Conservation (phyloP, 2,329 filamentous ascomycete genomes). For the Sphaerostilbella broomeana region DNA sequence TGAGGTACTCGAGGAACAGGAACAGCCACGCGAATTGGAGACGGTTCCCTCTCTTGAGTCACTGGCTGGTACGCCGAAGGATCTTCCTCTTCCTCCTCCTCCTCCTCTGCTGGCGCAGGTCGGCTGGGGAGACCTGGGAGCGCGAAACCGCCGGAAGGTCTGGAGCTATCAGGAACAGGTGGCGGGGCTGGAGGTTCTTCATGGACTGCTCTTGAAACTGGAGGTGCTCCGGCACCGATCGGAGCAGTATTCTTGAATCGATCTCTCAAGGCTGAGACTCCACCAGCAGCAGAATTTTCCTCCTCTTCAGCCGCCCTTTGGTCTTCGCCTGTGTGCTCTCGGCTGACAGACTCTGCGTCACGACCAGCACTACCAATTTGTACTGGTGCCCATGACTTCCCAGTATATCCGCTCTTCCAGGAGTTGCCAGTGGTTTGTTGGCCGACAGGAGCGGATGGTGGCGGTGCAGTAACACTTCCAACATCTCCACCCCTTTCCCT, state of each 20-base stretch:
- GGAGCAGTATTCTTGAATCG: constrained; percentile 74
- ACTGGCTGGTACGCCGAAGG: constrained; percentile 31
- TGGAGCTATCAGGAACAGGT: constrained; percentile 51
- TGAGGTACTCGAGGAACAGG: constrained; percentile 65
- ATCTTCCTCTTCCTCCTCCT: constrained; percentile 54
- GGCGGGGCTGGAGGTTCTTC: constrained; percentile 45
- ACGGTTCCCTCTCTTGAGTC: constrained; percentile 49
- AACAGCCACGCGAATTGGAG: constrained; percentile 78
- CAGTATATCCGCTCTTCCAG: constrained; percentile 88
- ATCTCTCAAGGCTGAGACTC: constrained; percentile 69
- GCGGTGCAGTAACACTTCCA: constrained; percentile 37
- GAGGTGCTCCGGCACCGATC: constrained; percentile 47
- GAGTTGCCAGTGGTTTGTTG: constrained; percentile 67
- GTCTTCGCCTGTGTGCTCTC: constrained; percentile 57
- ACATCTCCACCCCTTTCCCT: constrained; percentile 55
- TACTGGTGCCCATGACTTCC: constrained; percentile 85
- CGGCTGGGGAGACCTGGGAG: constrained; percentile 69
- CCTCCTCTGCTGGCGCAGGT: constrained; percentile 47
- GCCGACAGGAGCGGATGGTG: constrained; percentile 47
- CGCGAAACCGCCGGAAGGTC: constrained; percentile 68
- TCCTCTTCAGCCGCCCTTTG: constrained; percentile 41
- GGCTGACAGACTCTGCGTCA: constrained; percentile 38
- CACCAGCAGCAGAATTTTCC: constrained; percentile 52
- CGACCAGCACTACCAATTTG: constrained; percentile 61
- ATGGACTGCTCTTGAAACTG: constrained; percentile 34